These are phyloP conservation scores for Dendryphion nanum DNA, from an alignment of 2,329 filamentous ascomycete species.

Conservation along the genomic window DNA sequence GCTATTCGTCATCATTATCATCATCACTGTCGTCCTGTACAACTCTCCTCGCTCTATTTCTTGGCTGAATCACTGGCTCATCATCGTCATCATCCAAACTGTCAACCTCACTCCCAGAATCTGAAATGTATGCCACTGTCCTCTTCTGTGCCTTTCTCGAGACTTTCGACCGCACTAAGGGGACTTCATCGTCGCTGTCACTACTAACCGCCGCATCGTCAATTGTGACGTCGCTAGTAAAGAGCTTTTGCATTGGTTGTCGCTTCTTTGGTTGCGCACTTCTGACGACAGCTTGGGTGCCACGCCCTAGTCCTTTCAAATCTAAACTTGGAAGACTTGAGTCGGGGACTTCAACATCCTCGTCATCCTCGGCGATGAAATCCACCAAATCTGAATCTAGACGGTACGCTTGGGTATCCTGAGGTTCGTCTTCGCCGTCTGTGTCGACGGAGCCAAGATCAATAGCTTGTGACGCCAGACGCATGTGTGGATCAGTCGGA, in stretches of 20 bases:
- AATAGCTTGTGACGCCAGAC: slow-evolving; percentile 37
- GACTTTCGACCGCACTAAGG: background rate
- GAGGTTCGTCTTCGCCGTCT: slow-evolving; percentile 32
- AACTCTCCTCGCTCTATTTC: slow-evolving; percentile 26
- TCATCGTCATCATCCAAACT: slow-evolving; percentile 3
- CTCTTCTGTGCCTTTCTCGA: slow-evolving; percentile 4
- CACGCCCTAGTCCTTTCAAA: slow-evolving; percentile 25
- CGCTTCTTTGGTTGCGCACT: slow-evolving; percentile 17
- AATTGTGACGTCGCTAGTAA: slow-evolving; percentile 35
- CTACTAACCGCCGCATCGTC: slow-evolving; percentile 34
- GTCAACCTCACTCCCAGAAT: background rate
- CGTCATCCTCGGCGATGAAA: slow-evolving; percentile 46
- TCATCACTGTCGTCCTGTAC: slow-evolving; percentile 33
- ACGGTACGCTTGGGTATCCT: slow-evolving; percentile 43
- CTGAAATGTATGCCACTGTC: slow-evolving; percentile 8
- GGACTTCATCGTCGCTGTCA: slow-evolving; percentile 21
- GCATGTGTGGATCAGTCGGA: slow-evolving; percentile 40
- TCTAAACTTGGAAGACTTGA: slow-evolving; percentile 32
- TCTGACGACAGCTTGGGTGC: slow-evolving; percentile 33
- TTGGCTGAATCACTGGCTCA: slow-evolving; percentile 11
- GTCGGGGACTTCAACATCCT: slow-evolving; percentile 27
- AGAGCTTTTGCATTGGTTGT: slow-evolving; percentile 28
- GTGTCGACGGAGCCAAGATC: slow-evolving; percentile 47
- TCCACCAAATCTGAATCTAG: slow-evolving; percentile 46
- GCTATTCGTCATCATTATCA: background rate